Percentiles rank a stretch among this genome's conserved stretches.
Evolutionary conservation across 306 rosid genomes (phyloP).

Genomic region (Rosa persica): DNA sequence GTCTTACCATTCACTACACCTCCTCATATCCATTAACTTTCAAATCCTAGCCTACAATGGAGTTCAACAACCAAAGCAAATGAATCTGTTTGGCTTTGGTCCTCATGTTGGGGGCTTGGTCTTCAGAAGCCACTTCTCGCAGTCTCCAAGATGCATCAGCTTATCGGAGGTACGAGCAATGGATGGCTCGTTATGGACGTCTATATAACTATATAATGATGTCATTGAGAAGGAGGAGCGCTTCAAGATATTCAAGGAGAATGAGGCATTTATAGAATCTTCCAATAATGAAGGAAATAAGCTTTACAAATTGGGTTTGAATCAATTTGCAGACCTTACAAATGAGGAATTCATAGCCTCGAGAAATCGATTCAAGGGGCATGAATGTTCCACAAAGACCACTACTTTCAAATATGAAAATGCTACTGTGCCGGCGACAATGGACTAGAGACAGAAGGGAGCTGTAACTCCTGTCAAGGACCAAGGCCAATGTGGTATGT

Average conservation of each 20-base stretch:
- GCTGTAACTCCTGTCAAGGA: constrained; percentile 6
- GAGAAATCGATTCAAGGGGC: neutral
- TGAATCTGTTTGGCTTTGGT: neutral
- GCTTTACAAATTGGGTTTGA: neutral
- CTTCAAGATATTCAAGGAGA: constrained; percentile 3
- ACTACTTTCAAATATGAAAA: constrained; percentile 1
- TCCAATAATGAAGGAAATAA: neutral
- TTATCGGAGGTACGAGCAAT: constrained; percentile 1
- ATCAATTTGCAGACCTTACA: neutral
- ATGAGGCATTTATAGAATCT: neutral
- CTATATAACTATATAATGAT: neutral
- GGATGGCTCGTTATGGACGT: constrained; percentile 9
- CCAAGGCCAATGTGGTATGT: constrained; percentile 9
- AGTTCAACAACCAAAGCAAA: neutral
- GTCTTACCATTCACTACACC: neutral
- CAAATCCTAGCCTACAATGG: neutral
- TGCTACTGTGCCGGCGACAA: neutral
- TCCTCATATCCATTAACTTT: neutral
- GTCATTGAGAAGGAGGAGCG: neutral
- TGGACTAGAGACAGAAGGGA: constrained; percentile 7
- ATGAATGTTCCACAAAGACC: neutral
- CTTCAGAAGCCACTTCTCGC: constrained; percentile 3
- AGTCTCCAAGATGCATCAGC: neutral
- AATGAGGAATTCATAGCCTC: neutral
- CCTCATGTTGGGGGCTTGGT: constrained; percentile 1